These are phyloP conservation scores for Penicillium goetzii DNA, from an alignment of 495 filamentous ascomycete species.

Conservation along the genomic window DNA sequence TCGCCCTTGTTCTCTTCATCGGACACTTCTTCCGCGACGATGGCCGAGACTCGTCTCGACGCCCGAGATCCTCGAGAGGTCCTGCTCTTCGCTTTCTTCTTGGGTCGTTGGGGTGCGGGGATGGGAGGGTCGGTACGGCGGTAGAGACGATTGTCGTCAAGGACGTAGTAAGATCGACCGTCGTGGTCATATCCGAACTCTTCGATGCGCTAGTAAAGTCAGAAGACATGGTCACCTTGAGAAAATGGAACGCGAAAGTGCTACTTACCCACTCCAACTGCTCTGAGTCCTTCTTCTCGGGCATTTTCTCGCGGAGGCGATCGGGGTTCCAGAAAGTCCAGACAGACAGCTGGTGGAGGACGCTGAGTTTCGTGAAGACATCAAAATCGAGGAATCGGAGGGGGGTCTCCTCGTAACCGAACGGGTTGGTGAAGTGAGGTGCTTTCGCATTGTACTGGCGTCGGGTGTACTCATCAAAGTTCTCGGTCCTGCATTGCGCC, in stretches of 20 bases:
- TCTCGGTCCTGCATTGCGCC: conserved; percentile 62
- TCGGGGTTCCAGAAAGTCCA: conserved; percentile 89
- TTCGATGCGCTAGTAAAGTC: conserved; percentile 76
- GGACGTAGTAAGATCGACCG: conserved; percentile 82
- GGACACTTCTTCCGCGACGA: conserved; percentile 57
- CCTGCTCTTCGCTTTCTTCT: conserved; percentile 77
- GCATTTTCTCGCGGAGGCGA: conserved; percentile 82
- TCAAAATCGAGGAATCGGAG: conserved; percentile 80
- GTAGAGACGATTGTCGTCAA: conserved; percentile 94
- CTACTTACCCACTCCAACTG: conserved; percentile 79
- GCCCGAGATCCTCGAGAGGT: conserved; percentile 70
- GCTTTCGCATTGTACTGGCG: conserved; percentile 87
- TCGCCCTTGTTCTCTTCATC: conserved; percentile 52
- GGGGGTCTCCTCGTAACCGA: conserved; percentile 76
- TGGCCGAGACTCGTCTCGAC: conserved; percentile 67
- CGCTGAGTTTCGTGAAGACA: conserved; percentile 80
- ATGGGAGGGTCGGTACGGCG: conserved; percentile 72
- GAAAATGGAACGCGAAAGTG: background rate
- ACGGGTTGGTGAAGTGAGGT: conserved; percentile 75
- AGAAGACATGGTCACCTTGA: conserved; percentile 9
- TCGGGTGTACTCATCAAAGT: conserved; percentile 93
- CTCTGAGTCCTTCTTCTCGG: conserved; percentile 77
- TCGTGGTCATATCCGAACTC: conserved; percentile 86
- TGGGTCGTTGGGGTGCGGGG: conserved; percentile 58
- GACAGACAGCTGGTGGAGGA: conserved; percentile 87